Evolutionary conservation across 805 yeast species (phyloP).

Genomic region (Pichia occidentalis): DNA sequence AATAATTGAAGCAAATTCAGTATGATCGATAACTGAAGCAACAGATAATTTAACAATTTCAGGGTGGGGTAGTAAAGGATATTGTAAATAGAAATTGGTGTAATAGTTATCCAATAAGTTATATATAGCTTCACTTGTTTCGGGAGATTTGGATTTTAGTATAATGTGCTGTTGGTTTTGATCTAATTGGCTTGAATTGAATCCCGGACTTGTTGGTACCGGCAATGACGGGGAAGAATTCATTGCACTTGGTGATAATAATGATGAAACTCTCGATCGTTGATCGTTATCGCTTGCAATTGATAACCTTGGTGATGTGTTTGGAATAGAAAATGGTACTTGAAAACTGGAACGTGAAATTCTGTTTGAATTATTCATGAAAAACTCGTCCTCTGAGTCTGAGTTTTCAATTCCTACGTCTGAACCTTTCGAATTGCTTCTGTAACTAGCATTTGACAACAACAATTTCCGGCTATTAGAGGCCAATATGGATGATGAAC

Average conservation of each 20-base stretch:
- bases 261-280: constrained; percentile 19
- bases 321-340: constrained; percentile 18
- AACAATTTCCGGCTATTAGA: too few relatives aligned
- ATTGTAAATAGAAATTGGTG: constrained; percentile 35
- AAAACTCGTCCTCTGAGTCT: constrained; percentile 31
- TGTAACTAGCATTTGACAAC: too few relatives aligned
- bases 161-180: too few relatives aligned
- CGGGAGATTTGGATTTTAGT: not conserved
- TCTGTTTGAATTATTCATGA: constrained; percentile 10
- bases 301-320: constrained; percentile 17
- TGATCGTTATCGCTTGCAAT: constrained; percentile 19
- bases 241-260: constrained; percentile 1
- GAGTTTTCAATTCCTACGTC: constrained; percentile 23
- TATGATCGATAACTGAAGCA: constrained; percentile 22
- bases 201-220: too few relatives aligned
- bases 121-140: constrained; percentile 1
- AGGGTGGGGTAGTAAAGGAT: constrained; percentile 40
- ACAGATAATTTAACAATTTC: constrained; percentile 24
- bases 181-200: too few relatives aligned
- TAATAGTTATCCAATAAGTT: constrained; percentile 32
- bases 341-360: constrained; percentile 21
- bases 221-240: too few relatives aligned
- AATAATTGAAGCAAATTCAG: constrained; percentile 27
- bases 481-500: too few relatives aligned
- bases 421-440: not conserved